Conservation (phyloP, 164 flowering plant genomes). For the Dillenia turbinata region DNA sequence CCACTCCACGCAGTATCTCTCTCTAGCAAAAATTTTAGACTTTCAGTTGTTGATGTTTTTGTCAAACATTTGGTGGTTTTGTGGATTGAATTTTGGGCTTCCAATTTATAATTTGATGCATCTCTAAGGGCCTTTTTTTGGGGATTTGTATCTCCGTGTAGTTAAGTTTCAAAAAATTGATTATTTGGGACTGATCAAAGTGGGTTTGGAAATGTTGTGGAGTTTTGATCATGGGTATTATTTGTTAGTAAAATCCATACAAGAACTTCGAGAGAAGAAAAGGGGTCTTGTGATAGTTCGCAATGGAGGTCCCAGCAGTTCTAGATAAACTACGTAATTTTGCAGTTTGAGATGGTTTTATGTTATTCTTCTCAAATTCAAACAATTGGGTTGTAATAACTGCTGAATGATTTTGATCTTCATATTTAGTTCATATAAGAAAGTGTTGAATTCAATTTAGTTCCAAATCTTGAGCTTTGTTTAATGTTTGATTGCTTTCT, state of each 20-base stretch:
- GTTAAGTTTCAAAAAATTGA: too few species aligned
- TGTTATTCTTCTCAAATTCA: too few species aligned
- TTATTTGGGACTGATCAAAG: too few species aligned
- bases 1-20: constrained; percentile 91
- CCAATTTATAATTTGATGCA: neutral
- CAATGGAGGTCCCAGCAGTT: constrained; percentile 94
- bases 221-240: constrained; percentile 93
- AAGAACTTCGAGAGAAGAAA: constrained; percentile 90
- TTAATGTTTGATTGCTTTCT: constrained; percentile 1
- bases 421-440: neutral
- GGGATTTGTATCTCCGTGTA: too few species aligned
- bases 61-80: neutral
- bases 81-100: neutral
- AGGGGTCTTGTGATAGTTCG: constrained; percentile 85
- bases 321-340: constrained; percentile 84
- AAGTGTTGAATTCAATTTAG: constrained; percentile 50
- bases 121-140: too few species aligned
- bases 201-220: constrained; percentile 37
- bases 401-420: neutral
- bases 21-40: neutral
- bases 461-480: constrained; percentile 83
- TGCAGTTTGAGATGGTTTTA: neutral
- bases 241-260: constrained; percentile 85
- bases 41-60: neutral
- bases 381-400: neutral